A percentile compares a stretch with the other conserved stretches of the same genome.
These are phyloP conservation scores for Sideroxylon spinosum DNA, from an alignment of 179 eudicot genomes.

Conservation along the genomic window DNA sequence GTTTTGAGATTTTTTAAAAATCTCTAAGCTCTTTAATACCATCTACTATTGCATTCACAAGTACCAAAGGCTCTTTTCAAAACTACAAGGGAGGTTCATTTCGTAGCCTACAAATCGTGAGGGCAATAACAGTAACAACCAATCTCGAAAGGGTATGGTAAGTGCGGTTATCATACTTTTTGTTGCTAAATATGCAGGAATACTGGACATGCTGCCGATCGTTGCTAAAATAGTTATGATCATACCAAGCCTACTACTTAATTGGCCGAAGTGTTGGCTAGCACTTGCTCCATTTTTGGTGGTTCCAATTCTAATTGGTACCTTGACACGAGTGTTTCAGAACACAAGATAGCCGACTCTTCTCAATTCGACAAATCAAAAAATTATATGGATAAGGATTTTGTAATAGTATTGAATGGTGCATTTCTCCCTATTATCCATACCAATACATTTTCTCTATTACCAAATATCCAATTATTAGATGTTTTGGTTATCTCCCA, in stretches of 20 bases:
- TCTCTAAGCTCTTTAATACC: neutral
- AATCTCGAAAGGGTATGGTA: neutral
- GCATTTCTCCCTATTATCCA: conserved; percentile 4
- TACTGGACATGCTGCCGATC: neutral
- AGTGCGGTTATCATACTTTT: neutral
- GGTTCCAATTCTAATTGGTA: neutral
- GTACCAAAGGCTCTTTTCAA: neutral
- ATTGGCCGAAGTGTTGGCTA: neutral
- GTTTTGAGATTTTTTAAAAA: neutral
- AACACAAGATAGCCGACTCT: neutral
- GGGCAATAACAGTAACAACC: neutral
- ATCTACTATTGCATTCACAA: neutral
- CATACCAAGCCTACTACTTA: neutral
- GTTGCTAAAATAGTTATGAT: neutral
- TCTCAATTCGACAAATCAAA: neutral
- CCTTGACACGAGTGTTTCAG: neutral
- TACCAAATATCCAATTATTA: neutral
- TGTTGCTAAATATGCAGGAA: neutral
- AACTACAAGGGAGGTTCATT: neutral
- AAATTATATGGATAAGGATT: neutral
- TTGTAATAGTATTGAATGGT: neutral
- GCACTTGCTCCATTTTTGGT: neutral
- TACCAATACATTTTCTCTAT: neutral
- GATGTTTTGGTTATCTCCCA: conserved; percentile 14
- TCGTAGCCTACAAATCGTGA: too few species aligned